These are phyloP conservation scores for Colletotrichum sp. DNA, from an alignment of 2,329 filamentous ascomycete species.

Conservation along the genomic window DNA sequence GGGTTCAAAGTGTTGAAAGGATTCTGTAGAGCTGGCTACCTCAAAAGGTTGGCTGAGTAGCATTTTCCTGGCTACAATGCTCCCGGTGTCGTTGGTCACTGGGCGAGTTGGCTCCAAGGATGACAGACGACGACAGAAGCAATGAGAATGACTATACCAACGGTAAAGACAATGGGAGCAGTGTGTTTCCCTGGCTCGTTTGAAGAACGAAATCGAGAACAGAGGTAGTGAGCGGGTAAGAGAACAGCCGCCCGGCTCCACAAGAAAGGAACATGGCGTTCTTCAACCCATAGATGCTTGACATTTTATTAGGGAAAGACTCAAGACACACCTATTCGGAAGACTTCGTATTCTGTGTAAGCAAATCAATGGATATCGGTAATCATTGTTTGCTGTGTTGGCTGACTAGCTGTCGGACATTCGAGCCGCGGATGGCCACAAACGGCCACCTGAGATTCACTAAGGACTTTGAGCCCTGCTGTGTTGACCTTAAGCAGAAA, in stretches of 20 bases:
- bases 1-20: neutral
- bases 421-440: neutral
- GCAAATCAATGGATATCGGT: neutral
- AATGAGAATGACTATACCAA: fast-evolving
- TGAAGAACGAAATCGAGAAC: neutral
- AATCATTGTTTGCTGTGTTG: neutral
- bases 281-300: neutral
- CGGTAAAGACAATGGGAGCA: neutral
- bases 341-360: neutral
- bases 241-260: neutral
- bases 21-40: no score
- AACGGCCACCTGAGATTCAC: neutral
- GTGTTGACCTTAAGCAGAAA: neutral
- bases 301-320: fast-evolving
- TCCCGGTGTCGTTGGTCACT: fast-evolving
- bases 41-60: no score
- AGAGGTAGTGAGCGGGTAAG: neutral
- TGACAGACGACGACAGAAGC: neutral
- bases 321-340: neutral
- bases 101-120: fast-evolving
- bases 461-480: neutral
- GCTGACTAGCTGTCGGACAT: neutral
- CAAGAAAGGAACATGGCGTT: neutral
- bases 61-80: neutral
- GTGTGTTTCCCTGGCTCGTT: neutral